phyloP scores from a whole-genome alignment of 345 rosid genomes.

The Boechera divaricarpa region DNA sequence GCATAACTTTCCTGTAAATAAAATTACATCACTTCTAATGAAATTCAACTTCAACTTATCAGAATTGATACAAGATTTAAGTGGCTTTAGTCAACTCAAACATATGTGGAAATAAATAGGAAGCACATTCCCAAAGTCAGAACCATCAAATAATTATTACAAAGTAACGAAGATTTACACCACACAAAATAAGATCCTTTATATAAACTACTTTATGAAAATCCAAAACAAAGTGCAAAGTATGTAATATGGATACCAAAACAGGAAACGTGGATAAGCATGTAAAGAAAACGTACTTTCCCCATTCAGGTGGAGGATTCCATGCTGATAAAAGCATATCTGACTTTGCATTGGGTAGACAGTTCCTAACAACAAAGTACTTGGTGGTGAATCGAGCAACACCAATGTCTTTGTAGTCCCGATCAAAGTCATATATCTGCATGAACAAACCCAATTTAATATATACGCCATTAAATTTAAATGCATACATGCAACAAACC shows the following conservation, averaged over 20 bases:
- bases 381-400: slow-evolving; percentile 91
- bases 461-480: slow-evolving; percentile 16
- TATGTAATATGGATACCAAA: neutral
- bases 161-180: neutral
- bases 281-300: slow-evolving; percentile 61
- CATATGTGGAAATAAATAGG: slow-evolving; percentile 8
- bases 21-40: neutral
- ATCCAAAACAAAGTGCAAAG: neutral
- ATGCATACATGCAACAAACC: slow-evolving; percentile 2
- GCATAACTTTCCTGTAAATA: slow-evolving; percentile 81
- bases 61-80: slow-evolving; percentile 14
- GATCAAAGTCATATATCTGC: slow-evolving; percentile 97
- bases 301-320: slow-evolving; percentile 99
- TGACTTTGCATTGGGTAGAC: slow-evolving; percentile 79
- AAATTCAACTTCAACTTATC: slow-evolving; percentile 19
- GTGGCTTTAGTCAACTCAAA: neutral
- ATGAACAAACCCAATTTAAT: neutral
- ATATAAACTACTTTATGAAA: neutral
- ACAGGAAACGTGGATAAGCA: neutral
- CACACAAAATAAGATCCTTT: neutral
- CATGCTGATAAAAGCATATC: slow-evolving; percentile 94
- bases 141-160: slow-evolving; percentile 25
- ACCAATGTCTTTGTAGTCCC: slow-evolving; percentile 96
- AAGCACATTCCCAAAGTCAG: slow-evolving; percentile 10
- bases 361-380: slow-evolving; percentile 82